Evolutionary conservation across 2,329 filamentous ascomycete species (phyloP).

Genomic region (Pseudocercospora pini-densiflorae): DNA sequence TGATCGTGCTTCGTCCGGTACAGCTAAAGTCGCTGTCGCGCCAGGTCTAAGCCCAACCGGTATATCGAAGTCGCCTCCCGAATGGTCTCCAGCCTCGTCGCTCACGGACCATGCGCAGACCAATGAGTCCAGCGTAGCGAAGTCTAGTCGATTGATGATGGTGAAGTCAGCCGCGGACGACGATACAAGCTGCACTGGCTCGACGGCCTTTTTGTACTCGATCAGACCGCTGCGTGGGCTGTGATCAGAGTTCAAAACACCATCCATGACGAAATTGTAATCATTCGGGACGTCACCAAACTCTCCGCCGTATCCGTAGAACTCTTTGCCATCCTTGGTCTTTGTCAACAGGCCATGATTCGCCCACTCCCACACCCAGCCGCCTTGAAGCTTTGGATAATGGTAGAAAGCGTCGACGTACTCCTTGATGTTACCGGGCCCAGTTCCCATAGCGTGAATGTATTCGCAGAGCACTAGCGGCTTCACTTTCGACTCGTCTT

Average conservation of each 20-base stretch:
- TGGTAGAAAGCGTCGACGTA: slow-evolving; percentile 68
- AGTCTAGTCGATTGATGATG: slow-evolving; percentile 37
- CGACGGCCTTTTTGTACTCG: slow-evolving; percentile 52
- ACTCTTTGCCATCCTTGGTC: slow-evolving; percentile 44
- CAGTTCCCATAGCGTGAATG: slow-evolving; percentile 73
- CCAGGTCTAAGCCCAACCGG: slow-evolving; percentile 25
- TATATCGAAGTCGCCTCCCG: slow-evolving; percentile 16
- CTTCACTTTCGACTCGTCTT: slow-evolving; percentile 47
- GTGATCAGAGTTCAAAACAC: slow-evolving; percentile 49
- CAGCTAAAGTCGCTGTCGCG: slow-evolving; percentile 22
- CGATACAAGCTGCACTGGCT: slow-evolving; percentile 45
- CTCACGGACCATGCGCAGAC: slow-evolving; percentile 26
- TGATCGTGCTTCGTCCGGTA: slow-evolving; percentile 18
- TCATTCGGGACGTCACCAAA: slow-evolving; percentile 50
- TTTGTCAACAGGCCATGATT: slow-evolving; percentile 51
- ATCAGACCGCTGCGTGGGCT: slow-evolving; percentile 46
- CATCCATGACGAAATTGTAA: slow-evolving; percentile 52
- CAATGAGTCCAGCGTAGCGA: slow-evolving; percentile 45
- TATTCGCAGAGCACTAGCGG: slow-evolving; percentile 64
- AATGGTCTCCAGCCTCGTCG: slow-evolving; percentile 22
- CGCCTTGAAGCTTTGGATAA: slow-evolving; percentile 67
- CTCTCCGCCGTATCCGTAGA: slow-evolving; percentile 51
- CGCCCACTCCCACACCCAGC: slow-evolving; percentile 55
- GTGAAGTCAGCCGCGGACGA: slow-evolving; percentile 36
- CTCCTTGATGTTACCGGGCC: slow-evolving; percentile 70